Conservation (phyloP, 352 stramenopile genomes). For the Pythium angustatum region DNA sequence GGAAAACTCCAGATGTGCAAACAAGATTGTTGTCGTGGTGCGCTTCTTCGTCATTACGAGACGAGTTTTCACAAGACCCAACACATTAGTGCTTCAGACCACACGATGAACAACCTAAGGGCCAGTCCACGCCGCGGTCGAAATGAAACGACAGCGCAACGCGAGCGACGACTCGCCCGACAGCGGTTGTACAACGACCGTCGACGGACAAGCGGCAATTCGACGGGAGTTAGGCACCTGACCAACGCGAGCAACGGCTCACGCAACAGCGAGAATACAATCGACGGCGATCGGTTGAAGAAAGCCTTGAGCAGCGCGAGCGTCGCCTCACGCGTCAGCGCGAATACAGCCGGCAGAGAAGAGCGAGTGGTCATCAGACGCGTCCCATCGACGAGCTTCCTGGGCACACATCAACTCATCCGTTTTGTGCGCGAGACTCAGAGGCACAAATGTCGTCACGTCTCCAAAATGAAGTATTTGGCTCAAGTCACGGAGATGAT, state of each 20-base stretch:
- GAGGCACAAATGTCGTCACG: neutral
- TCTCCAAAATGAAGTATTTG: neutral
- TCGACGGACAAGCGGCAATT: neutral
- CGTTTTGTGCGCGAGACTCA: neutral
- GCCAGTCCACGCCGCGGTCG: neutral
- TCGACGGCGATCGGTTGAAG: neutral
- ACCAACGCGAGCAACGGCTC: neutral
- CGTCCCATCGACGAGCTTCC: neutral
- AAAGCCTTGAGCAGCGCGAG: neutral
- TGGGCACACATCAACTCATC: neutral
- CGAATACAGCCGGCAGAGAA: neutral
- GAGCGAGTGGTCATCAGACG: neutral
- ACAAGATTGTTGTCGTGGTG: too few species aligned
- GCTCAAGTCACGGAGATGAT: neutral
- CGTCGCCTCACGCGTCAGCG: conserved; percentile 3
- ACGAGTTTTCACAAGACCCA: too few species aligned
- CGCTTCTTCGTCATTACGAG: too few species aligned
- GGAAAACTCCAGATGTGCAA: too few species aligned
- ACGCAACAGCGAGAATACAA: neutral
- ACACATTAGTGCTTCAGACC: too few species aligned
- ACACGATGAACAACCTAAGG: neutral
- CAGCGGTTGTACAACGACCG: conserved; percentile 3
- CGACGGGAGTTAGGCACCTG: neutral
- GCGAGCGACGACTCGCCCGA: neutral
- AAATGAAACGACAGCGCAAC: neutral